Base-by-base conservation (phyloP, 208 protist species). In the Borovskyia barvae region DNA sequence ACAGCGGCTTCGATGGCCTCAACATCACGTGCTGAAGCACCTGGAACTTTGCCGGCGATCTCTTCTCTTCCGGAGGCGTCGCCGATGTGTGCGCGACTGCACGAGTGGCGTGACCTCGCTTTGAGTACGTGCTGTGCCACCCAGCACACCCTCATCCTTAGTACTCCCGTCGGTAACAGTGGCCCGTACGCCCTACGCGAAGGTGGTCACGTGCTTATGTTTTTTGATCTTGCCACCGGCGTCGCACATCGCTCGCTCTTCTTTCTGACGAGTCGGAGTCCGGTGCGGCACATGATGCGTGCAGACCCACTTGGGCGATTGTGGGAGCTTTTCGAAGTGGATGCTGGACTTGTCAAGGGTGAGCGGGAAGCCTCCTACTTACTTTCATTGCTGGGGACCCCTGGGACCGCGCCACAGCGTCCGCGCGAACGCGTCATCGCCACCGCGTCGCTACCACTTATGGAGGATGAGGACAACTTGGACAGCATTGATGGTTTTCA, bases 261-360 rank as follows among this genome's bases (percentile, higher is more conserved):
- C 52, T 66, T 73, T 40, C 45, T 84, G 15, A 75, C 72, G 15
- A 67, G 33, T 29, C 67, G 62, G 30, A 77, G 69, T 48, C 49
- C 61, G 7, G 66, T 72, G 30, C 69, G 66, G 20, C 67, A 76
- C 25, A 41, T 67, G 29, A 66, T 82, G 51, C 72, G 64, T 20
- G 61, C 61, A 6, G 80, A 87, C 50, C 54, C 62, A n/a, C 40
- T 45, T 3, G 75, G 75, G 9, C 54, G 63, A 0, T 24, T 80
- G 37, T 78, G 65, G 66, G 69, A 80, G 43, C 54, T 82, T 41
- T 75, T 87, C 43, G 80, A 87, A 43, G 42, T 76, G 8, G 70
- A 69, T 24, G 61, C 61, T 1, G 66, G 59, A 8, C n/a, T 60
- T 28, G 66, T 63, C 1, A 61, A 61, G 42, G 55, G 58, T 8